Base-by-base conservation (phyloP, 306 rosid species). In the Quercus mongolica region DNA sequence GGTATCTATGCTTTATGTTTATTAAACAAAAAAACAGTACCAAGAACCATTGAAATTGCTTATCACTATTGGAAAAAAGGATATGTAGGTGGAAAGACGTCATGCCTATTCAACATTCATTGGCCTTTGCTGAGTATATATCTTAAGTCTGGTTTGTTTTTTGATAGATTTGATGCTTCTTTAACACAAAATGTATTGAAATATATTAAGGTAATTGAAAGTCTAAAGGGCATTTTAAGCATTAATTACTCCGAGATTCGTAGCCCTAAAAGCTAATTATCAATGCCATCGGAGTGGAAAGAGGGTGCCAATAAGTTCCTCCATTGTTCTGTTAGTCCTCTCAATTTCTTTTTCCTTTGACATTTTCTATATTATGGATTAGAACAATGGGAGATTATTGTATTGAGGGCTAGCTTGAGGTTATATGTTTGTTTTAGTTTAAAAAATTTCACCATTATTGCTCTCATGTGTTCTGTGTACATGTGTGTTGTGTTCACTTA, bases 11-110 rank as follows among this genome's bases (percentile, higher is more conserved):
- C 71, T 51, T 57, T 56, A 14, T 46, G 52, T 65, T 35, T 68
- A 81, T 41, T 70, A 63, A 80, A 77, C 52, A 77, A 56, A 58
- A 35, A 54, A 74, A 70, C 23, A 3, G 63, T 74, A n/a, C 70
- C 72, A 71, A 74, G 79, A 68, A 76, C 79, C 81, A 65, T 18
- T 19, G 56, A 80, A 75, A 14, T 83, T 85, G 76, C 59, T 30
- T 18, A 58, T 81, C 64, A 64, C 79, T 18, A 20, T 59, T 41
- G 46, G 46, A 35, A 75, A 78, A 81, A 74, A 6, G 33, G 44
- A 41, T 17, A 12, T 12, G 4, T 49, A 5, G 5, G 33, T 28
- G 18, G 9, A 56, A 19, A 51, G 35, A 51, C 55, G 82, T 67
- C 62, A 10, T 57, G 73, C 69, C 10, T 59, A 17, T 51, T 35